These are phyloP conservation scores for Saccharomyces paradoxus DNA, from an alignment of 805 yeast genomes.

Conservation along the genomic window DNA sequence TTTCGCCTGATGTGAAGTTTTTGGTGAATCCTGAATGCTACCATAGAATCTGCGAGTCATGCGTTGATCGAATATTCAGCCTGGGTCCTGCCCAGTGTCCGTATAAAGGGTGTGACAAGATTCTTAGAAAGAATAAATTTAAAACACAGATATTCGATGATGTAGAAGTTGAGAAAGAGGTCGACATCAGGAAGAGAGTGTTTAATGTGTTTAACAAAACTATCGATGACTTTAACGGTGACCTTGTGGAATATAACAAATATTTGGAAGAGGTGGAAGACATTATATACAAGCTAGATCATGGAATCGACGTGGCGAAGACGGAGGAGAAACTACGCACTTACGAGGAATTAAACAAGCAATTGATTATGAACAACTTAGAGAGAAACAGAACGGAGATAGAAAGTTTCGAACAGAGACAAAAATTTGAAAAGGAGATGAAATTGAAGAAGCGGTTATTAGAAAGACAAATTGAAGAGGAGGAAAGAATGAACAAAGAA, in stretches of 20 bases:
- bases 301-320: slow-evolving; percentile 58
- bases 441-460: slow-evolving; percentile 41
- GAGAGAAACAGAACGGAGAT: slow-evolving; percentile 64
- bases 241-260: slow-evolving; percentile 54
- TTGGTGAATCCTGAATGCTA: slow-evolving; percentile 95
- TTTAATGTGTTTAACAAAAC: slow-evolving; percentile 71
- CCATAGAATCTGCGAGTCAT: slow-evolving; percentile 93
- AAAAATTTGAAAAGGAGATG: slow-evolving; percentile 63
- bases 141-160: slow-evolving; percentile 92
- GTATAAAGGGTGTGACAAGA: slow-evolving; percentile 81
- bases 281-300: slow-evolving; percentile 65
- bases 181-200: slow-evolving; percentile 79
- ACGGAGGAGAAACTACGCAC: slow-evolving; percentile 59
- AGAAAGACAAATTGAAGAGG: slow-evolving; percentile 60
- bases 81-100: slow-evolving; percentile 97
- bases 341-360: slow-evolving; percentile 66
- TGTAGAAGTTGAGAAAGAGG: slow-evolving; percentile 80
- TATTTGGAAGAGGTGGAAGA: slow-evolving; percentile 82
- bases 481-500: slow-evolving; percentile 45
- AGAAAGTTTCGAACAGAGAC: slow-evolving; percentile 52
- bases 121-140: slow-evolving; percentile 78
- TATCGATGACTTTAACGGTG: slow-evolving; percentile 55
- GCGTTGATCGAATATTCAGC: slow-evolving; percentile 91
- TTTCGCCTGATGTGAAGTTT: slow-evolving; percentile 88
- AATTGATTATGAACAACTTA: slow-evolving; percentile 68